Base-by-base conservation (phyloP, 306 rosid species). In the Prunus mume region DNA sequence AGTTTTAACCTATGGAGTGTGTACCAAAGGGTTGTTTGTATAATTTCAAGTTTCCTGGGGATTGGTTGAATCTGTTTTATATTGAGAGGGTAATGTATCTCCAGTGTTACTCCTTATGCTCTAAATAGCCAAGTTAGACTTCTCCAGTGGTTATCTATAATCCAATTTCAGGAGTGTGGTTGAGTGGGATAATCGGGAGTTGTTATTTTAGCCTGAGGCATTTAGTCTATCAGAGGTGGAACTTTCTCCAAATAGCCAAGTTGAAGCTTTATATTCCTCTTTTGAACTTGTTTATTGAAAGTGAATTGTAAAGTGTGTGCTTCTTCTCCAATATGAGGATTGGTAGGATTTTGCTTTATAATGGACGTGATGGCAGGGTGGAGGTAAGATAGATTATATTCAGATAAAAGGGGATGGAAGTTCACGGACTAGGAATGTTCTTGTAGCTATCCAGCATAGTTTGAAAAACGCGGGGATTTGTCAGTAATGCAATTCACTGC, bases 401-500 rank as follows among this genome's bases (percentile, higher is more conserved):
- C 67, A 34, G 32, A 71, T 64, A 51, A 43, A 74, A 78, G 77
- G 79, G 77, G 73, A 64, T 61, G 68, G 78, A 57, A 56, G 12
- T 54, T 52, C 24, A 43, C 34, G 77, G 72, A 43, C 11, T 41
- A 66, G 69, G 77, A 71, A 56, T 71, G 49, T 12, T 50, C 22
- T 41, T 56, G 76, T 38, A 22, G 41, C 38, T 41, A 10, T 69
- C 73, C 22, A 4, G 50, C 80, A 24, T 50, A 28, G n/a, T 72
- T 71, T 73, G 61, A 12, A 74, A 18, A 24, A 43, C 46, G 10
- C 6, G 51, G 63, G 67, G 65, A 65, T 55, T 55, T 69, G 50
- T 55, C 51, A 27, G 52, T 68, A 32, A 30, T 72, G 78, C 64
- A 38, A 61, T 22, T 49, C 4, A 64, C 75, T 67, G 49, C 54